Evolutionary conservation across 1,139 yeast species (phyloP).

Genomic region (Nakaseomyces glabratus): DNA sequence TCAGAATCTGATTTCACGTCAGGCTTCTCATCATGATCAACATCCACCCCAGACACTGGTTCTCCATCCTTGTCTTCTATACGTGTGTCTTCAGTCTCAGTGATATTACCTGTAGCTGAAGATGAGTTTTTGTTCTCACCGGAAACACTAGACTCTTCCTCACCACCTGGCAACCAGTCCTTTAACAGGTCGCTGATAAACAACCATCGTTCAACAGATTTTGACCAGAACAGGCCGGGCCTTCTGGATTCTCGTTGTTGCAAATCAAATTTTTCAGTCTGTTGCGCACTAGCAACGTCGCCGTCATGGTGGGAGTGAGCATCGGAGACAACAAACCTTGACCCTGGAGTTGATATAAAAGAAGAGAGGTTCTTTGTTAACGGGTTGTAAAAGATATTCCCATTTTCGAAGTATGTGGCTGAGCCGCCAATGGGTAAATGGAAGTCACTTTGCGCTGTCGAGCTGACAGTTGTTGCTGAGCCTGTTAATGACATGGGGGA

Average conservation of each 20-base stretch:
- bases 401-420: slow-evolving; percentile 4
- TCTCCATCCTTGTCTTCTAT: too few species aligned
- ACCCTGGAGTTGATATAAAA: too few species aligned
- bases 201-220: slow-evolving; percentile 4
- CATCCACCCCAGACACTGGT: background rate
- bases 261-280: slow-evolving; percentile 4
- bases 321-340: too few species aligned
- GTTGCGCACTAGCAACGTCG: slow-evolving; percentile 6
- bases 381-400: slow-evolving; percentile 4
- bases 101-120: too few species aligned
- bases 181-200: slow-evolving; percentile 3
- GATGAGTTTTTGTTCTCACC: too few species aligned
- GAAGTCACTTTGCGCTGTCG: too few species aligned
- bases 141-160: too few species aligned
- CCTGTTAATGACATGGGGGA: too few species aligned
- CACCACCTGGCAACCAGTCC: slow-evolving; percentile 5
- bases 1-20: background rate
- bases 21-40: background rate
- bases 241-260: slow-evolving; percentile 3
- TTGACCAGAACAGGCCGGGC: slow-evolving; percentile 3
- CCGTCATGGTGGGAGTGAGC: background rate
- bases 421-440: too few species aligned
- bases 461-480: too few species aligned
- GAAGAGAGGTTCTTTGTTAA: too few species aligned
- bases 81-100: too few species aligned